Conservation (phyloP, 1,139 yeast species). For the Yamadazyma aaseri region DNA sequence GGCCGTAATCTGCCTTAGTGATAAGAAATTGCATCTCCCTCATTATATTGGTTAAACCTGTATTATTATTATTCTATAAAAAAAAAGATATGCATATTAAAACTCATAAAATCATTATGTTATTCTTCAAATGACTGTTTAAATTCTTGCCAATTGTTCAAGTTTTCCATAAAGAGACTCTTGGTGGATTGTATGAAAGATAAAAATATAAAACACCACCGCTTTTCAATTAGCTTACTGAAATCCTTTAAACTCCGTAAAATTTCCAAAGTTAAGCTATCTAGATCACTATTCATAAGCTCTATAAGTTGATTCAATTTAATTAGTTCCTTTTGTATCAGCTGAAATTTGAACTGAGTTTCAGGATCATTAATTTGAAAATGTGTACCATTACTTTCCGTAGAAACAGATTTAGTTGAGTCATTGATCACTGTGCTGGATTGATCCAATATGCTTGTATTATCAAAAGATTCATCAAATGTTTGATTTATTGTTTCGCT, state of each 20-base stretch:
- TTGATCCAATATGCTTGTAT: constrained; percentile 14
- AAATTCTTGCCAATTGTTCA: constrained; percentile 40
- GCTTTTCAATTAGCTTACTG: constrained; percentile 33
- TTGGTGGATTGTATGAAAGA: constrained; percentile 39
- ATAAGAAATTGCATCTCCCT: no score
- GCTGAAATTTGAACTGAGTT: constrained; percentile 22
- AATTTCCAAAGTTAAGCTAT: constrained; percentile 32
- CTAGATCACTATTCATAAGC: constrained; percentile 38
- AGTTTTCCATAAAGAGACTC: constrained; percentile 36
- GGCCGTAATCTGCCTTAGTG: no score
- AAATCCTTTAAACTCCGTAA: constrained; percentile 32
- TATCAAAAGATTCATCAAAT: constrained; percentile 3
- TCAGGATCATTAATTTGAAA: constrained; percentile 4
- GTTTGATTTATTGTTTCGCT: constrained; percentile 5
- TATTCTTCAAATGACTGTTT: constrained; percentile 16
- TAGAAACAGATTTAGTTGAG: constrained; percentile 4
- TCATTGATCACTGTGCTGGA: constrained; percentile 9
- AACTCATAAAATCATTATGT: no score
- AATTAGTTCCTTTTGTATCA: constrained; percentile 41
- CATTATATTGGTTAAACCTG: no score
- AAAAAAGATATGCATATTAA: no score
- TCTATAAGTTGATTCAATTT: constrained; percentile 44
- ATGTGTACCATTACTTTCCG: neutral
- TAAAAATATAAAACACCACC: constrained; percentile 42
- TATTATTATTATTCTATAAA: no score